These are phyloP conservation scores for Gardenia jasminoides DNA, from an alignment of 257 asterid species.

Conservation along the genomic window DNA sequence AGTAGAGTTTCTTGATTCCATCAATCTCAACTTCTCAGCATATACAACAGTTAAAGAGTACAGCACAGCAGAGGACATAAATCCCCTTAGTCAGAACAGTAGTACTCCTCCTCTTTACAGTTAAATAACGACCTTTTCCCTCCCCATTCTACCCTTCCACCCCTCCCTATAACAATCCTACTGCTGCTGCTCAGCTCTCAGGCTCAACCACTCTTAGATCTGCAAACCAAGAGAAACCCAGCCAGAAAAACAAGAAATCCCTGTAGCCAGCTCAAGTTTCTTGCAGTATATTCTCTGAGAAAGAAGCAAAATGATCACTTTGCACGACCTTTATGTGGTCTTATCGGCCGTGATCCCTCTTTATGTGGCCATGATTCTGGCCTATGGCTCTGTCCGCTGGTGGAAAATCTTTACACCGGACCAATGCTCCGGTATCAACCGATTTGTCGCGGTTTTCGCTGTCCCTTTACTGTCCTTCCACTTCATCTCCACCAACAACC, in stretches of 20 bases:
- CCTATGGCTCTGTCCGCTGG: slow-evolving; percentile 96
- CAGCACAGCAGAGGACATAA: slow-evolving; percentile 29
- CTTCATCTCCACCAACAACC: slow-evolving; percentile 69
- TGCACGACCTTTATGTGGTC: slow-evolving; percentile 80
- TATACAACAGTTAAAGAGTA: not conserved
- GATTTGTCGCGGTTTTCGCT: slow-evolving; percentile 86
- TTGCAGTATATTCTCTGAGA: not conserved
- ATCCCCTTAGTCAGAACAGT: slow-evolving; percentile 36
- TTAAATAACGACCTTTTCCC: slow-evolving; percentile 35
- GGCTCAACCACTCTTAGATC: not conserved
- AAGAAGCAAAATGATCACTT: slow-evolving; percentile 53
- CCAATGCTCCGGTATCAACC: slow-evolving; percentile 92
- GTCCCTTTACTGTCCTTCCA: slow-evolving; percentile 90
- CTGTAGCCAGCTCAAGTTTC: not conserved
- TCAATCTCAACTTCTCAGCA: not conserved
- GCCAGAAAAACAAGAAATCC: not conserved
- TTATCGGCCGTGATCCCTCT: slow-evolving; percentile 81
- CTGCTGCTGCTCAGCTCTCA: not conserved
- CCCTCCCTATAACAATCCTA: not conserved
- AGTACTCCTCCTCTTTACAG: slow-evolving; percentile 20
- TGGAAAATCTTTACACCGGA: slow-evolving; percentile 96
- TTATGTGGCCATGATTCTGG: slow-evolving; percentile 89
- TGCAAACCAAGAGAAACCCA: not conserved
- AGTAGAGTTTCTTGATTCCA: not conserved
- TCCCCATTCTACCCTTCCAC: slow-evolving; percentile 20